phyloP scores from a whole-genome alignment of 1,139 yeast genomes.

The Candida freyschussii region DNA sequence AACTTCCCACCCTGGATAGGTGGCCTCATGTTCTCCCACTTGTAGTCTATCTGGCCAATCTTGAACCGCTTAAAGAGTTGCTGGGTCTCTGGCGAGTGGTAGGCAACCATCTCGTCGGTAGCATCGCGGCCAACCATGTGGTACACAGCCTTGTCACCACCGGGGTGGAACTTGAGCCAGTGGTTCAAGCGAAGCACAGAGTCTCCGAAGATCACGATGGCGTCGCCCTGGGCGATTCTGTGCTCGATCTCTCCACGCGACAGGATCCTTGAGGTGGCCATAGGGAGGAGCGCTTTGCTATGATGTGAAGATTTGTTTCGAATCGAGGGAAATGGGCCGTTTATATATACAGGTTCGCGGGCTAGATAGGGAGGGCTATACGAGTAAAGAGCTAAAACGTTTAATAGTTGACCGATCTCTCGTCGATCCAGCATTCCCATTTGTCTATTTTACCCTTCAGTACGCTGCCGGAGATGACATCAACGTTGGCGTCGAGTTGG shows the following conservation, averaged over 20 bases:
- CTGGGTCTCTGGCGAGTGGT: conserved; percentile 61
- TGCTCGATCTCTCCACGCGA: conserved; percentile 39
- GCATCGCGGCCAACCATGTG: conserved; percentile 91
- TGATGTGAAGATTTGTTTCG: too few species aligned
- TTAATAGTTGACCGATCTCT: conserved; percentile 49
- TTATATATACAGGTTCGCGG: conserved; percentile 3
- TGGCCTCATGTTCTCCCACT: conserved; percentile 74
- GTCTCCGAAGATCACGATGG: conserved; percentile 61
- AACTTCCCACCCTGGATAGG: conserved; percentile 84
- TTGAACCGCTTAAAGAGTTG: conserved; percentile 47
- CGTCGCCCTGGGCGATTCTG: conserved; percentile 61
- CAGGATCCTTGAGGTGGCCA: conserved; percentile 23
- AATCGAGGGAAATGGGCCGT: too few species aligned
- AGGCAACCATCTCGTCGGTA: conserved; percentile 83
- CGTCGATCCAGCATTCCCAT: conserved; percentile 81
- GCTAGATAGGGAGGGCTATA: too few species aligned
- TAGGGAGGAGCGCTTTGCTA: too few species aligned
- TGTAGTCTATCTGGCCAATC: conserved; percentile 56
- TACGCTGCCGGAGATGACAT: conserved; percentile 68
- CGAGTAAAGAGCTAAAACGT: too few species aligned
- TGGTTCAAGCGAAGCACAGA: conserved; percentile 58
- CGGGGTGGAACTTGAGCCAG: conserved; percentile 79
- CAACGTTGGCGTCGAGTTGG: conserved; percentile 68
- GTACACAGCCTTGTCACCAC: conserved; percentile 79
- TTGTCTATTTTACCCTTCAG: conserved; percentile 45